Base-by-base conservation (phyloP, 345 rosid genomes). In the Anacardium occidentale region DNA sequence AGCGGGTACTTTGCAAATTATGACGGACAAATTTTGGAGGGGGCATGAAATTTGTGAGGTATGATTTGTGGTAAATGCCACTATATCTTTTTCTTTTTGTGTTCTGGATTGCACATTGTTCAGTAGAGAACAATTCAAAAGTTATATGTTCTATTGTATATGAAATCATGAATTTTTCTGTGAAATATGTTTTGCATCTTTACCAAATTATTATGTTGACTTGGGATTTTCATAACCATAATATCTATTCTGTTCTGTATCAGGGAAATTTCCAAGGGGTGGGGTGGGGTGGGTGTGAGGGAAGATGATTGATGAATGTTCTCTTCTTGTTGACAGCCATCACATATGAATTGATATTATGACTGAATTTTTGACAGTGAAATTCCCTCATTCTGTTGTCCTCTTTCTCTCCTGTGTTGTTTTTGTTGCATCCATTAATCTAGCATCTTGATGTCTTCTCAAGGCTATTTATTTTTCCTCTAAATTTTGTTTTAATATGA, bases 11-110 rank as follows among this genome's bases (percentile, higher is more conserved):
- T 72, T 92, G 81, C 89, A 91, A 32, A 88, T 95, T 75, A 89
- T 95, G 97, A 83, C 88, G 6, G 96, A 87, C 70, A 98, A 95
- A 80, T 95, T 95, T 82, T 87, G 87, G 81, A 90, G 99, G 81
- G 99, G 97, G 58, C 81, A 81, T 79, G 97, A 92, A 32, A 84
- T 95, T 62, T 92, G 99, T 62, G 99, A 95, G 97, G 99, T 95
- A 86, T 68, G 85, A 60, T 69, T 7, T 47, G 21, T 68, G 74
- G 50, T 64, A 53, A 63, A 68, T 44, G 68, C 59, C 6, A 32
- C 47, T 20, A 29, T 34, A 32, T 67, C 20, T 34, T 47, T 57
- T 20, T 15, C 59, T 22, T 32, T 51, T 42, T 5, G 54, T 14
- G 1, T 60, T 47, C 13, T 18, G 64, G 62, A 25, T 45, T 13